These are phyloP conservation scores for Amanita pallidorosea DNA, from an alignment of 768 basidiomycete species.

Conservation along the genomic window DNA sequence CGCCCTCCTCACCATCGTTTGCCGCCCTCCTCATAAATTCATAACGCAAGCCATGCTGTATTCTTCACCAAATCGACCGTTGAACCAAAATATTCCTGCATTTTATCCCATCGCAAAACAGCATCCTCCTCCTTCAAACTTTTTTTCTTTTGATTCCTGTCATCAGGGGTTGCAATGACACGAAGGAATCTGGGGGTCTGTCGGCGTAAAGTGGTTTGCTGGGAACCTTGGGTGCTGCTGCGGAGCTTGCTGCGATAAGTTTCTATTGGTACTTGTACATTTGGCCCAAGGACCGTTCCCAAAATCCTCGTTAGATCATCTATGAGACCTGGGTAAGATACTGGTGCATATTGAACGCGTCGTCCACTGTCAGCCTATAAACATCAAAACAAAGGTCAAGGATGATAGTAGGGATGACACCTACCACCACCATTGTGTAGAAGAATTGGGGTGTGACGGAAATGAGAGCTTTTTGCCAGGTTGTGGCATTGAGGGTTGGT, in stretches of 20 bases:
- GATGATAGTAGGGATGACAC: background rate
- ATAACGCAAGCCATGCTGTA: background rate
- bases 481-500: background rate
- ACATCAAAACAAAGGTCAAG: slow-evolving; percentile 1
- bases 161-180: background rate
- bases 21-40: no score
- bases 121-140: slow-evolving; percentile 1
- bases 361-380: slow-evolving; percentile 1
- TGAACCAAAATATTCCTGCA: slow-evolving; percentile 6
- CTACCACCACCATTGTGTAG: slow-evolving; percentile 2
- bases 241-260: no score
- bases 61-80: slow-evolving; percentile 1
- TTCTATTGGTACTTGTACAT: background rate
- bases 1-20: no score
- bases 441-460: slow-evolving; percentile 5
- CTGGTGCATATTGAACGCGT: slow-evolving; percentile 3
- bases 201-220: no score
- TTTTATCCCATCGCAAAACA: slow-evolving; percentile 7
- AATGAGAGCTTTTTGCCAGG: slow-evolving; percentile 4
- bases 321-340: slow-evolving; percentile 1
- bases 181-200: no score
- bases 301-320: background rate
- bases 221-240: no score
- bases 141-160: background rate
- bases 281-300: slow-evolving; percentile 1